Conservation (phyloP, 768 basidiomycete genomes). For the Cyclocybe cylindracea region DNA sequence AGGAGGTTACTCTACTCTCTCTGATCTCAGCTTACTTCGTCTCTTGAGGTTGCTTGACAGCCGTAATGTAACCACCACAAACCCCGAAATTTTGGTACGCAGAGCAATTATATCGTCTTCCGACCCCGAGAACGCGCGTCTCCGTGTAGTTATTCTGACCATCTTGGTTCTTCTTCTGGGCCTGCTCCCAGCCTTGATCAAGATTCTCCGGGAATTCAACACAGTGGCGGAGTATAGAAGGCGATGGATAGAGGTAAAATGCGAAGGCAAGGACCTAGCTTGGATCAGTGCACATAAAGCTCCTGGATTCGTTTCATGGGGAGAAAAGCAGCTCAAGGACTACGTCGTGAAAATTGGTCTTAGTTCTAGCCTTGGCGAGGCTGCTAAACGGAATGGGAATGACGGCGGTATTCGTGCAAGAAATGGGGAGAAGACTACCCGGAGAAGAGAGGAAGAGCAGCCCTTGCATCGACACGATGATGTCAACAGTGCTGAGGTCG, state of each 20-base stretch:
- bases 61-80: constrained; percentile 32
- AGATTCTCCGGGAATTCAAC: constrained; percentile 66
- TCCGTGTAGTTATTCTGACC: constrained; percentile 70
- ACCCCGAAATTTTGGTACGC: constrained; percentile 25
- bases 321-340: constrained; percentile 73
- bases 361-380: constrained; percentile 53
- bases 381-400: constrained; percentile 26
- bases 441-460: constrained; percentile 40
- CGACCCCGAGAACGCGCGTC: constrained; percentile 45
- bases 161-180: constrained; percentile 63
- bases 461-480: constrained; percentile 40
- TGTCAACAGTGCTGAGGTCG: constrained; percentile 53
- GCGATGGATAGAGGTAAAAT: constrained; percentile 63
- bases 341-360: constrained; percentile 65
- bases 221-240: constrained; percentile 52
- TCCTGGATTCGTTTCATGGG: constrained; percentile 71
- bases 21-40: constrained; percentile 77
- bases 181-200: constrained; percentile 63
- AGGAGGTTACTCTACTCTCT: constrained; percentile 66
- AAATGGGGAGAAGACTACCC: constrained; percentile 28
- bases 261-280: constrained; percentile 72
- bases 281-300: constrained; percentile 67
- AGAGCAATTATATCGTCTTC: constrained; percentile 36
- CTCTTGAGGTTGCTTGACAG: constrained; percentile 64
- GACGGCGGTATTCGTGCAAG: constrained; percentile 22